Evolutionary conservation across 192 early-diverging fungal species (phyloP).

Genomic region (Linnemannia elongata): DNA sequence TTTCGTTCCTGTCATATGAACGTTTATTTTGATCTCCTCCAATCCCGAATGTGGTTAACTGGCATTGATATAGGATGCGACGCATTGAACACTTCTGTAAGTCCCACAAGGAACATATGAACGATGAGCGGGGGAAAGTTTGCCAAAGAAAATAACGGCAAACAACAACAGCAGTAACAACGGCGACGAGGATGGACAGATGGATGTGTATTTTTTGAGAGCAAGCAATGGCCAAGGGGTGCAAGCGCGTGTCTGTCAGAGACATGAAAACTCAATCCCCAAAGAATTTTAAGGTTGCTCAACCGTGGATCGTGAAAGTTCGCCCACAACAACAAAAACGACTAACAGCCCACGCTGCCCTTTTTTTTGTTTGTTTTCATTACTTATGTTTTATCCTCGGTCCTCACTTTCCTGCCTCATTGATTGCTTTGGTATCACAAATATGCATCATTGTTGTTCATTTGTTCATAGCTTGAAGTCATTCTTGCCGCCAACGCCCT

Average conservation of each 20-base stretch:
- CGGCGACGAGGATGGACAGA: not conserved
- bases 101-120: not conserved
- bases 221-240: slow-evolving; percentile 4
- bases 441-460: not conserved
- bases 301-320: not conserved
- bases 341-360: not conserved
- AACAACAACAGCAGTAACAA: not conserved
- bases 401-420: not conserved
- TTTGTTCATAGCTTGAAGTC: slow-evolving; percentile 38
- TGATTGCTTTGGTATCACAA: not conserved
- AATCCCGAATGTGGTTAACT: not conserved
- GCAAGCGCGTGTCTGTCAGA: slow-evolving; percentile 4
- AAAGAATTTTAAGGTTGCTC: slow-evolving; percentile 37
- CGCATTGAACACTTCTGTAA: slow-evolving; percentile 69
- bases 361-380: not conserved
- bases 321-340: not conserved
- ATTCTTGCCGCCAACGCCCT: slow-evolving; percentile 49
- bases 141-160: not conserved
- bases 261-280: not conserved
- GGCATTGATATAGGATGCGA: slow-evolving; percentile 61
- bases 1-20: not conserved
- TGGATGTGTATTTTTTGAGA: not conserved
- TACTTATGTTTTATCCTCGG: slow-evolving; percentile 1
- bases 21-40: not conserved
- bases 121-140: not conserved